Conservation (phyloP, 805 yeast species). For the Wickerhamomyces hampshirensis region DNA sequence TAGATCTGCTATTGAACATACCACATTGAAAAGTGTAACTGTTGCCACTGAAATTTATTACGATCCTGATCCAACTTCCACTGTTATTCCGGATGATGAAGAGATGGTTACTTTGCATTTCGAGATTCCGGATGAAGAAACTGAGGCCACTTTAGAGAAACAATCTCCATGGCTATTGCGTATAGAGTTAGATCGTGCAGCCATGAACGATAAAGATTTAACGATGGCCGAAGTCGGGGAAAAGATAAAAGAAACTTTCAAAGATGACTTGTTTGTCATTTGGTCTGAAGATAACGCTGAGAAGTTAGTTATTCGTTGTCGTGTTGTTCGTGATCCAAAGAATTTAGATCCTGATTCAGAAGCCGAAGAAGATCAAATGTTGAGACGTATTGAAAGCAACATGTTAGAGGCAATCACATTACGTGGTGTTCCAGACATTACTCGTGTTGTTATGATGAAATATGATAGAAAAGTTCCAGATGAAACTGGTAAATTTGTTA, state of each 20-base stretch:
- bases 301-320: slow-evolving; percentile 93
- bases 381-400: slow-evolving; percentile 91
- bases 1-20: slow-evolving; percentile 96
- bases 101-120: slow-evolving; percentile 97
- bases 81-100: slow-evolving; percentile 94
- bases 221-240: slow-evolving; percentile 98
- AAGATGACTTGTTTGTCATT: slow-evolving; percentile 91
- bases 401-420: slow-evolving; percentile 93
- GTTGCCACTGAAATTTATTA: slow-evolving; percentile 96
- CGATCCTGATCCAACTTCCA: slow-evolving; percentile 96
- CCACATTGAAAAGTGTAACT: slow-evolving; percentile 89
- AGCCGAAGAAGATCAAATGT: slow-evolving; percentile 94
- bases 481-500: slow-evolving; percentile 79
- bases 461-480: slow-evolving; percentile 70
- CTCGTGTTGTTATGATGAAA: slow-evolving; percentile 78
- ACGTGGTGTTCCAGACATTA: slow-evolving; percentile 93
- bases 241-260: slow-evolving; percentile 86
- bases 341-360: slow-evolving; percentile 89
- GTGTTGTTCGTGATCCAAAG: slow-evolving; percentile 96
- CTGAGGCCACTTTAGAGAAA: slow-evolving; percentile 86
- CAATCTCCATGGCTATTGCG: slow-evolving; percentile 98
- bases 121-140: slow-evolving; percentile 96
- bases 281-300: slow-evolving; percentile 99
- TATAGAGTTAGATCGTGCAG: slow-evolving; percentile 95
- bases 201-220: slow-evolving; percentile 96